These are phyloP conservation scores for Daphne laureola DNA, from an alignment of 441 rosid genomes.

Conservation along the genomic window DNA sequence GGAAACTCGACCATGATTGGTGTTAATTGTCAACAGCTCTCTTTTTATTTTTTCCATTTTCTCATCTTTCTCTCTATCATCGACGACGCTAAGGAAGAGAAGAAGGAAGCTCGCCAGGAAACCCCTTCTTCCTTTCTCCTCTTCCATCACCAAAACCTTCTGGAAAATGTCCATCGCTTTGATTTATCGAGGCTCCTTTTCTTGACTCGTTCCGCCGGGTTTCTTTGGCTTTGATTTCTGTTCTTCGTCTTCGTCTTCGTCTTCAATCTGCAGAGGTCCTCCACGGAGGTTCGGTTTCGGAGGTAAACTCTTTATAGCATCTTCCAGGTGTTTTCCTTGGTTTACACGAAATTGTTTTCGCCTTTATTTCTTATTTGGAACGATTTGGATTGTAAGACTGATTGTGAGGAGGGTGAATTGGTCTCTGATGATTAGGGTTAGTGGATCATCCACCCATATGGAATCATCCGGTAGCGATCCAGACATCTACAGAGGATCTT, in stretches of 20 bases:
- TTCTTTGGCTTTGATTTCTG: too few species aligned
- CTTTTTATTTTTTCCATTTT: neutral
- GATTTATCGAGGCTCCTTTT: neutral
- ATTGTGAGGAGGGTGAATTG: slow-evolving; percentile 10
- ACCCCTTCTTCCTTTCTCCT: neutral
- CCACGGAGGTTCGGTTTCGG: slow-evolving; percentile 52
- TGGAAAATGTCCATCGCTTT: neutral
- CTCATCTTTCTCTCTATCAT: neutral
- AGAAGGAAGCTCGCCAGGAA: neutral
- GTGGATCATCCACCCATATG: slow-evolving; percentile 44
- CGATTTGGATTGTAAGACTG: slow-evolving; percentile 9
- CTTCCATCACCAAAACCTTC: neutral
- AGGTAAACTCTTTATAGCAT: slow-evolving; percentile 35
- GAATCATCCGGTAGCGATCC: slow-evolving; percentile 55
- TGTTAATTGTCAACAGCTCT: neutral
- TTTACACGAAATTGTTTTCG: neutral
- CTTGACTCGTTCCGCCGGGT: slow-evolving; percentile 1
- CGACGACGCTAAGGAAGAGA: slow-evolving; percentile 3
- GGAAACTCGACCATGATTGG: slow-evolving; percentile 1
- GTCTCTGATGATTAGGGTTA: slow-evolving; percentile 38
- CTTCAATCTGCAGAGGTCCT: slow-evolving; percentile 10
- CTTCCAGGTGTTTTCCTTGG: neutral
- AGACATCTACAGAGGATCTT: slow-evolving; percentile 52
- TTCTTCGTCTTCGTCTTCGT: too few species aligned
- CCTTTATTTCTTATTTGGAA: neutral